These are phyloP conservation scores for Apiotrichum siamense DNA, from an alignment of 1,284 basidiomycete genomes.

Conservation along the genomic window DNA sequence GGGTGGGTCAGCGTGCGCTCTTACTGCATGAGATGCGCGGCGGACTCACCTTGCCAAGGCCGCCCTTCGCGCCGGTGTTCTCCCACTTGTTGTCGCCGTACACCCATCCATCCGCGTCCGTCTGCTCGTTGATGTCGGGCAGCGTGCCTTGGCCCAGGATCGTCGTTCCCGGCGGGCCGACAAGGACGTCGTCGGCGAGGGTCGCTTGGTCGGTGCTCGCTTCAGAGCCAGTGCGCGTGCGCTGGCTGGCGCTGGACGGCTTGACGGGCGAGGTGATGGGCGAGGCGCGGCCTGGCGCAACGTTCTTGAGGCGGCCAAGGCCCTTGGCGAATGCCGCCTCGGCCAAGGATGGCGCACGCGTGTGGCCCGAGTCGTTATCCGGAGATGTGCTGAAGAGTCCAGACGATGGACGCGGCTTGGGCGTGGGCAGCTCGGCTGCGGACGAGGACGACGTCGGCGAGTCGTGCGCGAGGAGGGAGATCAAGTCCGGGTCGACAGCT, in stretches of 20 bases:
- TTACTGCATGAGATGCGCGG: too few relatives aligned
- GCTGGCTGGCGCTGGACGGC: slow-evolving; percentile 6
- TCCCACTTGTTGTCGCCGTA: slow-evolving; percentile 98
- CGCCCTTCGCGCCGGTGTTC: slow-evolving; percentile 63
- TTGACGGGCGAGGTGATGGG: slow-evolving; percentile 24
- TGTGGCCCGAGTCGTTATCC: neutral
- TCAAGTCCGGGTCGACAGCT: neutral
- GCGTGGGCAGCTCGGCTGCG: too few relatives aligned
- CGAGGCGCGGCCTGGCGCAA: slow-evolving; percentile 16
- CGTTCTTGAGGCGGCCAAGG: slow-evolving; percentile 42
- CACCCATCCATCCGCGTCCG: slow-evolving; percentile 86
- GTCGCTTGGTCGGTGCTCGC: slow-evolving; percentile 3
- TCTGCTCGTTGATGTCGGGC: slow-evolving; percentile 48
- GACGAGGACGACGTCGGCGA: neutral
- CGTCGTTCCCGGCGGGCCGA: neutral
- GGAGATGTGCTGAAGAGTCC: slow-evolving; percentile 14
- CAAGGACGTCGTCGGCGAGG: neutral
- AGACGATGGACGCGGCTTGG: slow-evolving; percentile 15
- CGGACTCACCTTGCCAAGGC: slow-evolving; percentile 74
- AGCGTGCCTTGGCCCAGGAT: slow-evolving; percentile 11
- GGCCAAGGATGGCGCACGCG: slow-evolving; percentile 37
- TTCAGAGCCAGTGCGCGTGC: slow-evolving; percentile 11
- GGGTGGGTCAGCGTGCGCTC: neutral
- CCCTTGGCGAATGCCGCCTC: slow-evolving; percentile 48
- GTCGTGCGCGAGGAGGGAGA: neutral